Base-by-base conservation (phyloP, 2,329 filamentous ascomycete species). In the Colletotrichum somersetense region DNA sequence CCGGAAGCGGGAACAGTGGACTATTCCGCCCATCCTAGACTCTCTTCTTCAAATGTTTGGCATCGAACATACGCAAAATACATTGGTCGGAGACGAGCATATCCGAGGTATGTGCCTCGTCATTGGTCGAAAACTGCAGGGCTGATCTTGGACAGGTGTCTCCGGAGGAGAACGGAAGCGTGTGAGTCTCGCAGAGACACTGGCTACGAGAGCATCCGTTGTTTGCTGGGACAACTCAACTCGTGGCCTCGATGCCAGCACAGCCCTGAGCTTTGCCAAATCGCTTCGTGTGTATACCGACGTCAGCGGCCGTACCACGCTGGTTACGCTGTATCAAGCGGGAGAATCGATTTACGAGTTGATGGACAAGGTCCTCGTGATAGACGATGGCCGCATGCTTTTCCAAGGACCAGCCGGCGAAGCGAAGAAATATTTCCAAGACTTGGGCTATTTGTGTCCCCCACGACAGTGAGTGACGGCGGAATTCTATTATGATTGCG, bases 191-290 rank as follows among this genome's bases (percentile, higher is more conserved):
- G 92, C 92, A 1, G 93, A 96, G 80, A 93, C 92, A 0, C 82
- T 96, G 30, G 91, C 92, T 5, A 92, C 92, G 8, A 92, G 93
- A 79, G 90, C 90, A 0, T 90, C 91, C 0, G 91, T 95, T 1
- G 89, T 93, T 44, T 91, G 91, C 74, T 95, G 92, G 92, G 93
- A 96, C 76, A 96, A 96, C 79, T 91, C 89, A 0, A 96, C 93
- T 0, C 86, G 93, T 59, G 93, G 93, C n/a, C 84, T 96, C 0
- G 93, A 96, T 78, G 91, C 92, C 1, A 93, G 91, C 1, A 95
- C 93, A 0, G 93, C 93, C 5, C 85, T 95, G 5, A 93, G 95
- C 77, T 96, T 93, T 76, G 92, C 91, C 12, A 91, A 91, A 69
- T 91, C 89, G 0, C 83, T 92, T 2, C 87, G 91, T 18, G 87